These are phyloP conservation scores for Macrotyloma uniflorum DNA, from an alignment of 306 rosid genomes.

Conservation along the genomic window DNA sequence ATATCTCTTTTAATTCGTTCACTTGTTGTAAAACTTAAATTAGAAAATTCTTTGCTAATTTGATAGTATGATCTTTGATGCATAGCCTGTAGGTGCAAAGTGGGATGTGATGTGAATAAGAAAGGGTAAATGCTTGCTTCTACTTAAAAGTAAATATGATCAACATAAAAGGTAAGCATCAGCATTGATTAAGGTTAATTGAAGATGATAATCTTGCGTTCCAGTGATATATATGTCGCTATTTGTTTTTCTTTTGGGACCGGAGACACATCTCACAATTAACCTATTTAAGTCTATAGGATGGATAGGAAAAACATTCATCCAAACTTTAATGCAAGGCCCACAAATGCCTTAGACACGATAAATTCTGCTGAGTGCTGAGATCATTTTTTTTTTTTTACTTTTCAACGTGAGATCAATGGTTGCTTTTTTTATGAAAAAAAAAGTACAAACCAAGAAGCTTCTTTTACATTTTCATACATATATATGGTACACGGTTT, in stretches of 20 bases:
- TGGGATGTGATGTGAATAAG: background rate
- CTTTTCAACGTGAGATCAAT: background rate
- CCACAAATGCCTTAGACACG: background rate
- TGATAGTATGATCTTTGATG: background rate
- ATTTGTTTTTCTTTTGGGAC: background rate
- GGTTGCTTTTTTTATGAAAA: background rate
- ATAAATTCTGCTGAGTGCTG: background rate
- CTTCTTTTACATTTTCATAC: background rate
- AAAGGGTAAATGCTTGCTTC: background rate
- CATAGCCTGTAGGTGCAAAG: background rate
- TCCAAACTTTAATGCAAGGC: background rate
- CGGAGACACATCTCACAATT: background rate
- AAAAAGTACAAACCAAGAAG: background rate
- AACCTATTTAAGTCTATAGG: background rate
- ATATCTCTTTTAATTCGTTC: background rate
- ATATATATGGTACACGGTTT: background rate
- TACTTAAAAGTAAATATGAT: background rate
- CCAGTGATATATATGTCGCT: background rate
- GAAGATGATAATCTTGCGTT: background rate
- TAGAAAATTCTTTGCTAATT: background rate
- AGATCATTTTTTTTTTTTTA: background rate
- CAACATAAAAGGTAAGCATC: background rate
- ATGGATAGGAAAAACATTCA: background rate
- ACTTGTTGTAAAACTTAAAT: background rate
- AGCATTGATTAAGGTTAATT: background rate